These are phyloP conservation scores for Apiotrichum montevideense DNA, from an alignment of 1,284 basidiomycete genomes.

Conservation along the genomic window DNA sequence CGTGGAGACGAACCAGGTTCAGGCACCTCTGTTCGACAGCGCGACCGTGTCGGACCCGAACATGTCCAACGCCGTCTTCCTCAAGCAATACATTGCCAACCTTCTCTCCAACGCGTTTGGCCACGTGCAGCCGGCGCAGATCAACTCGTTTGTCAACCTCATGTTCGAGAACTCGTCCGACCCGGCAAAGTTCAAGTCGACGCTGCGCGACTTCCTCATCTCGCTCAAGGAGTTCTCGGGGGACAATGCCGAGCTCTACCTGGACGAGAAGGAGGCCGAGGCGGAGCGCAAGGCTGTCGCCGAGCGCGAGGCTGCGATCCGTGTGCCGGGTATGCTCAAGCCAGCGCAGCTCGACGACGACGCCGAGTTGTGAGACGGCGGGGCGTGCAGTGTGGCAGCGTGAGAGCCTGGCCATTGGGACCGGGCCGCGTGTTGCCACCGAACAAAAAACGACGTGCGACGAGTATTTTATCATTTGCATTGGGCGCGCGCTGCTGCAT, in stretches of 20 bases:
- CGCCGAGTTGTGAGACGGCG: conserved; percentile 45
- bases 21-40: conserved; percentile 80
- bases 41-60: conserved; percentile 64
- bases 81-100: conserved; percentile 83
- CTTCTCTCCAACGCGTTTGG: conserved; percentile 82
- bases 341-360: conserved; percentile 83
- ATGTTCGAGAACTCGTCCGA: conserved; percentile 83
- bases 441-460: too few relatives aligned
- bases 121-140: conserved; percentile 75
- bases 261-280: conserved; percentile 94
- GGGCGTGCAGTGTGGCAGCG: neutral
- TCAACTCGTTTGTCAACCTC: conserved; percentile 70
- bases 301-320: conserved; percentile 81
- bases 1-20: conserved; percentile 75
- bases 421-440: too few relatives aligned
- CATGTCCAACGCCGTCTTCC: conserved; percentile 74
- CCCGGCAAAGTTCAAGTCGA: conserved; percentile 86
- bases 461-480: conserved; percentile 4
- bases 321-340: conserved; percentile 98
- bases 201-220: conserved; percentile 72
- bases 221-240: conserved; percentile 86
- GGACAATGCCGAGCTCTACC: conserved; percentile 76
- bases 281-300: conserved; percentile 60
- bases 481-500: neutral
- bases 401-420: too few relatives aligned